phyloP scores from a whole-genome alignment of 2,329 filamentous ascomycete species.

The Aspergillus sojae region DNA sequence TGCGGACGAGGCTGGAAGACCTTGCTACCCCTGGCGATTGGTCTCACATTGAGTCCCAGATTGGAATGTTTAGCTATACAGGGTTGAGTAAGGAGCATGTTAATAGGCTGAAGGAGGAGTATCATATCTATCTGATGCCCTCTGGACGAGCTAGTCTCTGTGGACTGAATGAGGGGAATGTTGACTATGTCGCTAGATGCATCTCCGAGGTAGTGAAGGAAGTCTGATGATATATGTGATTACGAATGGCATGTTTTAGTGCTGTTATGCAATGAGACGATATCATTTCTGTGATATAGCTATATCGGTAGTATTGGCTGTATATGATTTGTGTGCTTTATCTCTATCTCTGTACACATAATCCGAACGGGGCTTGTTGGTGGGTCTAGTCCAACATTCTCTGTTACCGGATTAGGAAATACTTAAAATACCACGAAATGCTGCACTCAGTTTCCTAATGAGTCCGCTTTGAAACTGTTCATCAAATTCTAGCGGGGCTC shows the following conservation, averaged over 20 bases:
- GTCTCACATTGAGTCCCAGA: slow-evolving; percentile 37
- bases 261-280: not conserved
- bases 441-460: no score
- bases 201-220: not conserved
- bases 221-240: not conserved
- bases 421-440: no score
- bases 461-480: no score
- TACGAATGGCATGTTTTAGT: not conserved
- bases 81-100: slow-evolving; percentile 38
- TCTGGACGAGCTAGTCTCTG: slow-evolving; percentile 38
- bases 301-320: no score
- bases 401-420: no score
- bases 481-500: no score
- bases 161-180: slow-evolving; percentile 32
- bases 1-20: slow-evolving; percentile 28
- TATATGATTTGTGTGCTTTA: no score
- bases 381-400: no score
- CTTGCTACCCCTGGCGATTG: slow-evolving; percentile 31
- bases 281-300: not conserved
- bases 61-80: slow-evolving; percentile 48
- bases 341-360: no score
- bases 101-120: slow-evolving; percentile 27
- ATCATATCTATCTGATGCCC: slow-evolving; percentile 41
- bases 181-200: slow-evolving; percentile 20
- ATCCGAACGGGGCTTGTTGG: no score